A percentile compares a stretch with the other conserved stretches of the same genome.
Conservation (phyloP, 2,329 filamentous ascomycete genomes). For the Fusarium tuaranense region DNA sequence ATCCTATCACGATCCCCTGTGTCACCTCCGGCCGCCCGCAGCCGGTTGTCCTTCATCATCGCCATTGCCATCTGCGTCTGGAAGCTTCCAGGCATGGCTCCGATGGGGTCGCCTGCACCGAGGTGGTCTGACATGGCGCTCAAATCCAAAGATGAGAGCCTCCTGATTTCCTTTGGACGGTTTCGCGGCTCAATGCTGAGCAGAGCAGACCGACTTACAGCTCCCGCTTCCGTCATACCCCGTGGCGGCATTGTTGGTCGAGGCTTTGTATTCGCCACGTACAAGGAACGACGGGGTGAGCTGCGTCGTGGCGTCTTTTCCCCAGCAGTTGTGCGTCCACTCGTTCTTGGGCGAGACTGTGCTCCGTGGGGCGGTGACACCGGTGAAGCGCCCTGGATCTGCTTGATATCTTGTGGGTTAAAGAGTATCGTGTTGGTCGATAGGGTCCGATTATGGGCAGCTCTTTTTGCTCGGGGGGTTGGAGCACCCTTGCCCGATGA, state of each 20-base stretch:
- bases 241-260: constrained; percentile 66
- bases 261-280: constrained; percentile 62
- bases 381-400: constrained; percentile 55
- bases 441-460: constrained; percentile 75
- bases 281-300: constrained; percentile 61
- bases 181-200: constrained; percentile 62
- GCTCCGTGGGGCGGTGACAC: constrained; percentile 53
- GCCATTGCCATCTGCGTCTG: constrained; percentile 84
- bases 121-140: constrained; percentile 79
- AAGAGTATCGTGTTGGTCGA: constrained; percentile 89
- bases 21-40: constrained; percentile 59
- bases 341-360: constrained; percentile 53
- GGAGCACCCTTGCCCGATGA: constrained; percentile 46
- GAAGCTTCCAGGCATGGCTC: constrained; percentile 79
- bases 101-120: constrained; percentile 70
- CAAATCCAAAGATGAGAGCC: constrained; percentile 75
- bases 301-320: constrained; percentile 56
- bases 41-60: constrained; percentile 67
- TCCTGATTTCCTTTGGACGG: constrained; percentile 53
- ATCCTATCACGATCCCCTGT: constrained; percentile 72
- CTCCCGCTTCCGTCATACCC: constrained; percentile 50
- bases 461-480: constrained; percentile 52
- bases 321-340: constrained; percentile 46
- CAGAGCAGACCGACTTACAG: constrained; percentile 59
- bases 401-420: constrained; percentile 69